A percentile compares a stretch with the other conserved stretches of the same genome.
Evolutionary conservation across 306 rosid species (phyloP).

Genomic region (Betula pendula): DNA sequence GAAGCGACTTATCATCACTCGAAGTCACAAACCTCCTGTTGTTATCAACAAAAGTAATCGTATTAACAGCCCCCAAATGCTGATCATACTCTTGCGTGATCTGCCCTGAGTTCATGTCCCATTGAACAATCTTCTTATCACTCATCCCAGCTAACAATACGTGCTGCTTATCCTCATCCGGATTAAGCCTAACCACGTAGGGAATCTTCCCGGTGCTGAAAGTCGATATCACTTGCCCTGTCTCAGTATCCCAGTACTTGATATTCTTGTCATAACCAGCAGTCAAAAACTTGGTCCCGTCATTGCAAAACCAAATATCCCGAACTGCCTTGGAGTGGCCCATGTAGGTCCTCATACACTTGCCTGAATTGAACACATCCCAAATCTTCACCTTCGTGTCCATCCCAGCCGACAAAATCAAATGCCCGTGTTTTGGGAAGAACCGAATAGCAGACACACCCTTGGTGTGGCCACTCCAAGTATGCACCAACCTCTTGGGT

Average conservation of each 20-base stretch:
- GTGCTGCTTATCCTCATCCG: constrained; percentile 93
- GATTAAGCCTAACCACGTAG: constrained; percentile 91
- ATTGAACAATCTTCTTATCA: constrained; percentile 97
- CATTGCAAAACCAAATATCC: constrained; percentile 88
- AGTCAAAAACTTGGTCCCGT: constrained; percentile 81
- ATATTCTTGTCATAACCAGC: constrained; percentile 96
- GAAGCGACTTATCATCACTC: constrained; percentile 91
- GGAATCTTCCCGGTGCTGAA: constrained; percentile 92
- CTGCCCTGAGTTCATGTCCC: constrained; percentile 95
- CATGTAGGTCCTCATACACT: constrained; percentile 97
- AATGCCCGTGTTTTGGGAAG: constrained; percentile 86
- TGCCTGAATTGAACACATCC: constrained; percentile 95
- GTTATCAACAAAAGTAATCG: constrained; percentile 96
- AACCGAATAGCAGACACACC: constrained; percentile 93
- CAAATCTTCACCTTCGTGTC: constrained; percentile 96
- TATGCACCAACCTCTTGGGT: constrained; percentile 93
- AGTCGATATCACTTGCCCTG: constrained; percentile 92
- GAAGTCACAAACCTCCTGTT: constrained; percentile 96
- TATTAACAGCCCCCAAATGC: constrained; percentile 97
- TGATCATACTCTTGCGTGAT: constrained; percentile 99
- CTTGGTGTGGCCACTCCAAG: constrained; percentile 98
- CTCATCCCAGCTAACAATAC: constrained; percentile 96
- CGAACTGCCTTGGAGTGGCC: constrained; percentile 89
- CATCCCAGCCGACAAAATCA: constrained; percentile 88
- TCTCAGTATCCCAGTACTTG: constrained; percentile 98